These are phyloP conservation scores for Phytophthora nicotianae DNA, from an alignment of 352 stramenopile genomes.

Conservation along the genomic window DNA sequence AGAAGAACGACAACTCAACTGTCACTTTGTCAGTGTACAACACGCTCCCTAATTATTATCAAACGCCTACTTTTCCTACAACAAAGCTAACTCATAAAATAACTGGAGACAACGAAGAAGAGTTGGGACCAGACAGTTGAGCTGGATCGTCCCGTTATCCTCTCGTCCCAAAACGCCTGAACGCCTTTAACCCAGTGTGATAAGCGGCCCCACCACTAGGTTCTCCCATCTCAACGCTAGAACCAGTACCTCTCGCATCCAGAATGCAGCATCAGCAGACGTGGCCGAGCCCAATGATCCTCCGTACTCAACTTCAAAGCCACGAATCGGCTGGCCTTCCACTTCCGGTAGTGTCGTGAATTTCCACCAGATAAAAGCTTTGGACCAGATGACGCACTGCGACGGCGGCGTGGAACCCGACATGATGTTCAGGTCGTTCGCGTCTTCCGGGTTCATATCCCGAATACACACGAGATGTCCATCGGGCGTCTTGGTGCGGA, in stretches of 20 bases:
- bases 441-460: conserved; percentile 59
- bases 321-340: conserved; percentile 26
- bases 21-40: conserved; percentile 27
- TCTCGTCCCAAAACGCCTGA: conserved; percentile 25
- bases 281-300: conserved; percentile 50
- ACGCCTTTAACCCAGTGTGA: conserved; percentile 44
- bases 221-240: conserved; percentile 63
- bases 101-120: conserved; percentile 10
- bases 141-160: conserved; percentile 1
- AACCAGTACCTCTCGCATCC: conserved; percentile 63
- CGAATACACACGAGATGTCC: conserved; percentile 74
- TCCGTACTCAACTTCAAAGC: conserved; percentile 67
- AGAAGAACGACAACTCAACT: conserved; percentile 3
- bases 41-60: conserved; percentile 26
- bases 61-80: conserved; percentile 16
- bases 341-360: conserved; percentile 53
- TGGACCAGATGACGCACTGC: conserved; percentile 60
- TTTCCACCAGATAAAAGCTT: conserved; percentile 73
- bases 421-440: conserved; percentile 38
- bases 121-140: conserved; percentile 21
- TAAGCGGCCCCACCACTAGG: conserved; percentile 52
- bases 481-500: conserved; percentile 68
- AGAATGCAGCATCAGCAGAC: conserved; percentile 51
- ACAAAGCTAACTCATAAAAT: conserved; percentile 39
- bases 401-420: conserved; percentile 24